Conservation (phyloP, 2,329 filamentous ascomycete genomes). For the Xylaria sp. region DNA sequence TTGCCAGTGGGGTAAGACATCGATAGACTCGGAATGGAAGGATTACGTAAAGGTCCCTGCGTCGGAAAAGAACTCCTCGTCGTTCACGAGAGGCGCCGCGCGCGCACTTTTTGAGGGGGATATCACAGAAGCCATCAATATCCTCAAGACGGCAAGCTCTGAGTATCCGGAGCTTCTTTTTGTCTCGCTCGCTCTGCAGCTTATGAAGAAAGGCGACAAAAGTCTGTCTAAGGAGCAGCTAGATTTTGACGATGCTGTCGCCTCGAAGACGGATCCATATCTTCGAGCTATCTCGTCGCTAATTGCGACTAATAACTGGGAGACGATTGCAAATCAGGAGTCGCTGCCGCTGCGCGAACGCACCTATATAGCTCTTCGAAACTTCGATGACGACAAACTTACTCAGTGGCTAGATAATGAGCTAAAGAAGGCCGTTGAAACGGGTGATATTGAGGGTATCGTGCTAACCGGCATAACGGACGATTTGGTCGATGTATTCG, state of each 20-base stretch:
- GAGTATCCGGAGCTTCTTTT: conserved; percentile 74
- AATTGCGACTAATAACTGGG: conserved; percentile 82
- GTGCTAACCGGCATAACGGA: conserved; percentile 82
- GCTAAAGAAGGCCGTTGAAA: conserved; percentile 68
- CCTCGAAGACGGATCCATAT: conserved; percentile 78
- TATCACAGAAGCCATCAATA: conserved; percentile 73
- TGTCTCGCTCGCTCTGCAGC: conserved; percentile 73
- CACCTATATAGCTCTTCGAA: conserved; percentile 76
- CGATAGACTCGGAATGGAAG: conserved; percentile 58
- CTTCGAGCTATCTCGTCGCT: conserved; percentile 82
- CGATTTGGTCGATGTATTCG: conserved; percentile 77
- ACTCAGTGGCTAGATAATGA: conserved; percentile 75
- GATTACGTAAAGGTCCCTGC: conserved; percentile 57
- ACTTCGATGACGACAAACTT: conserved; percentile 71
- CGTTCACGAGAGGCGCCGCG: conserved; percentile 79
- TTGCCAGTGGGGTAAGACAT: conserved; percentile 74
- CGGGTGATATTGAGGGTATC: conserved; percentile 81
- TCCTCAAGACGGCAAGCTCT: conserved; percentile 75
- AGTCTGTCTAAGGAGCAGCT: conserved; percentile 60
- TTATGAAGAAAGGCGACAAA: conserved; percentile 64
- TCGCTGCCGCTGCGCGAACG: conserved; percentile 81
- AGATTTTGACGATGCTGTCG: conserved; percentile 68
- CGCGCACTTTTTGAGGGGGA: conserved; percentile 80
- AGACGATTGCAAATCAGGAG: conserved; percentile 75
- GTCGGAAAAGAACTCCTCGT: conserved; percentile 63